phyloP scores from a whole-genome alignment of 805 yeast genomes.

The Lachancea waltii region DNA sequence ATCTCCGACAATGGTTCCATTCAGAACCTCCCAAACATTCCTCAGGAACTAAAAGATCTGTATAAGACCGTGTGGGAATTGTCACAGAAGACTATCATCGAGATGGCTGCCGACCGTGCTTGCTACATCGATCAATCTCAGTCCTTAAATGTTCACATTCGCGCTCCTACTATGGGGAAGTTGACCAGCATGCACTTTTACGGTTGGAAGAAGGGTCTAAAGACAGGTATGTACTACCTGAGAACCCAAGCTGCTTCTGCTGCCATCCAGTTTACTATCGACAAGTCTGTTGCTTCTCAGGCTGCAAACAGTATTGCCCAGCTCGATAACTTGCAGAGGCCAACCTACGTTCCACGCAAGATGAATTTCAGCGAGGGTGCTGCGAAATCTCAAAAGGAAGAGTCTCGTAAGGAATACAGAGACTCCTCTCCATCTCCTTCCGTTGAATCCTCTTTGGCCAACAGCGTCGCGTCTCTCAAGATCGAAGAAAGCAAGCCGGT shows the following conservation, averaged over 20 bases:
- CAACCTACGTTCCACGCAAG: slow-evolving; percentile 31
- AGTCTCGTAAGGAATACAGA: slow-evolving; percentile 14
- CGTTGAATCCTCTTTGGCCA: slow-evolving; percentile 31
- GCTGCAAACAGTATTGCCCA: slow-evolving; percentile 52
- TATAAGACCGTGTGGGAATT: slow-evolving; percentile 97
- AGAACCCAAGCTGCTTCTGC: slow-evolving; percentile 97
- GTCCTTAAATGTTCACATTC: slow-evolving; percentile 81
- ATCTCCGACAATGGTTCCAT: slow-evolving; percentile 79
- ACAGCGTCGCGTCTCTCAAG: slow-evolving; percentile 40
- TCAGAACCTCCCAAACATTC: slow-evolving; percentile 67
- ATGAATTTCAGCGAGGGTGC: slow-evolving; percentile 15
- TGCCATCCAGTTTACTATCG: slow-evolving; percentile 88
- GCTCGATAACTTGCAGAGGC: slow-evolving; percentile 34
- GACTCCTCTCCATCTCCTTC: slow-evolving; percentile 34
- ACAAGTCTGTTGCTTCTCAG: slow-evolving; percentile 86
- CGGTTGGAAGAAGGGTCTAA: slow-evolving; percentile 97
- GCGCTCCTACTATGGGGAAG: slow-evolving; percentile 92
- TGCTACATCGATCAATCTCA: slow-evolving; percentile 89
- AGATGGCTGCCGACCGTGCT: slow-evolving; percentile 76
- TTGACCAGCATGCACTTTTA: slow-evolving; percentile 97
- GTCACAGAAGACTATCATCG: slow-evolving; percentile 76
- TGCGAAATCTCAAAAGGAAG: slow-evolving; percentile 5
- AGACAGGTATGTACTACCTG: slow-evolving; percentile 97
- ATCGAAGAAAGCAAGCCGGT: slow-evolving; percentile 30
- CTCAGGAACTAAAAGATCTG: slow-evolving; percentile 64